Evolutionary conservation across 768 basidiomycete species (phyloP).

Genomic region (Cystoderma amianthinum): DNA sequence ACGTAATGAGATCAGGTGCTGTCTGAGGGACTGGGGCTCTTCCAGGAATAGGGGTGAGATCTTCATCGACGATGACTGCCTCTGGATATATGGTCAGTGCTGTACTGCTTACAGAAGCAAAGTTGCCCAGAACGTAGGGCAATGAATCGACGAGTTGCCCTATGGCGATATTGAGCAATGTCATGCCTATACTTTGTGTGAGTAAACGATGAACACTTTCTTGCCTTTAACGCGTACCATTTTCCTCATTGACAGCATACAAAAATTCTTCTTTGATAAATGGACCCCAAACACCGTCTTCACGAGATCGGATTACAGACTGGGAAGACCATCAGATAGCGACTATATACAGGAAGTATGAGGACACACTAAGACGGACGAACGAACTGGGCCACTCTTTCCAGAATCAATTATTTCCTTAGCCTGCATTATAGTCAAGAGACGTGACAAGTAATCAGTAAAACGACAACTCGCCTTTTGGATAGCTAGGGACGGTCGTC

Average conservation of each 20-base stretch:
- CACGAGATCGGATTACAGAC: no score
- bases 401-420: conserved; percentile 20
- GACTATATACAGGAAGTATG: no score
- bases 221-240: background rate
- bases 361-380: no score
- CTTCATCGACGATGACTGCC: background rate
- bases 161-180: conserved; percentile 7
- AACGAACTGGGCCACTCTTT: no score
- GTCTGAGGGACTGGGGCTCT: background rate
- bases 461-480: no score
- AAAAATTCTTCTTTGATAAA: background rate
- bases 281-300: background rate
- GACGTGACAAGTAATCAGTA: no score
- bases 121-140: conserved; percentile 16
- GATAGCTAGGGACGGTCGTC: no score
- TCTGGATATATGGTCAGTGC: conserved; percentile 7
- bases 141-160: conserved; percentile 18
- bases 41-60: background rate
- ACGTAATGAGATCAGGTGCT: background rate
- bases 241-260: background rate
- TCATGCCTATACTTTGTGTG: background rate
- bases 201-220: background rate
- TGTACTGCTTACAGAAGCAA: conserved; percentile 14
- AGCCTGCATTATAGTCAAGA: no score
- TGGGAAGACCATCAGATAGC: no score